Evolutionary conservation across 1,139 yeast species (phyloP).

Genomic region (Torulaspora globosa): DNA sequence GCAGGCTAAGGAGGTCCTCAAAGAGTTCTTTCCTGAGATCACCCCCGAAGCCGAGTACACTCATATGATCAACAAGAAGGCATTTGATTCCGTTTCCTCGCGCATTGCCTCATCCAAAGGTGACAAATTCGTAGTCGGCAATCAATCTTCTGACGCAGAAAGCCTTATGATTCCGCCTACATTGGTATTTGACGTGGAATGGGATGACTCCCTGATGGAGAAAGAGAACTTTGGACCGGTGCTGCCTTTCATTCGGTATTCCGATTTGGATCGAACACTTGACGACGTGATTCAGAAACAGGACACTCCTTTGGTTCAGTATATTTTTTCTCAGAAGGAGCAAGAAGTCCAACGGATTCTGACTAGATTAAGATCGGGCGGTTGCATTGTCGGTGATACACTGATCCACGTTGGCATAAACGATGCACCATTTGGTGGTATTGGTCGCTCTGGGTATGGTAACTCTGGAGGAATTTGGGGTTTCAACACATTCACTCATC

Average conservation of each 20-base stretch:
- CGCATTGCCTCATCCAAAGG: slow-evolving; percentile 57
- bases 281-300: slow-evolving; percentile 47
- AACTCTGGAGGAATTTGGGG: slow-evolving; percentile 78
- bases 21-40: slow-evolving; percentile 46
- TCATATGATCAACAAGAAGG: slow-evolving; percentile 59
- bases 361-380: slow-evolving; percentile 67
- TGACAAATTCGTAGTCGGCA: slow-evolving; percentile 42
- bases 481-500: slow-evolving; percentile 70
- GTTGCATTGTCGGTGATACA: slow-evolving; percentile 65
- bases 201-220: slow-evolving; percentile 69
- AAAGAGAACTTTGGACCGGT: slow-evolving; percentile 84
- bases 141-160: slow-evolving; percentile 46
- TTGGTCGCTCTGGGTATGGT: slow-evolving; percentile 79
- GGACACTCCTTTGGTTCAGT: slow-evolving; percentile 87
- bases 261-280: slow-evolving; percentile 49
- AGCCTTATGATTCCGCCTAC: slow-evolving; percentile 70
- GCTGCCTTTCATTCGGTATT: slow-evolving; percentile 64
- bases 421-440: slow-evolving; percentile 89
- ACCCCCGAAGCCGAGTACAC: slow-evolving; percentile 44
- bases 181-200: slow-evolving; percentile 54
- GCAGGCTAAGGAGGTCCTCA: slow-evolving; percentile 44
- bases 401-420: slow-evolving; percentile 65
- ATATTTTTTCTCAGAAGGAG: slow-evolving; percentile 60
- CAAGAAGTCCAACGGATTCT: slow-evolving; percentile 51
- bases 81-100: slow-evolving; percentile 49